Percentiles rank a stretch among this genome's conserved stretches.
Evolutionary conservation across 208 protist genomes (phyloP).

Genomic region (Leishmania aethiopica): DNA sequence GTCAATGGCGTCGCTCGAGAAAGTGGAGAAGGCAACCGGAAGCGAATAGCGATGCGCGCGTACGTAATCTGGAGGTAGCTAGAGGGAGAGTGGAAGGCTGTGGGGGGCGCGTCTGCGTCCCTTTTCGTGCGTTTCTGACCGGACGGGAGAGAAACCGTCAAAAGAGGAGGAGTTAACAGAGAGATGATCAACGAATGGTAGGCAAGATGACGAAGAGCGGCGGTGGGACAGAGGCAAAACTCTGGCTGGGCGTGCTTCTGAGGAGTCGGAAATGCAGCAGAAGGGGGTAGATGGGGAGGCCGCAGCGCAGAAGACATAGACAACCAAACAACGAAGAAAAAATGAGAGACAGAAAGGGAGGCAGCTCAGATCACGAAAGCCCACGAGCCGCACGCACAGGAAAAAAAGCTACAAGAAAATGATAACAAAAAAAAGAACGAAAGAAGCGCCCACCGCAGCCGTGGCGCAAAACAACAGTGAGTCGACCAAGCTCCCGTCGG

Average conservation of each 20-base stretch:
- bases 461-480: not conserved
- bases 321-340: not conserved
- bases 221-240: not conserved
- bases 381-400: not conserved
- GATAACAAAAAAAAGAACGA: not conserved
- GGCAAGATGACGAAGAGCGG: not conserved
- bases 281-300: not conserved
- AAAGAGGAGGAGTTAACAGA: not conserved
- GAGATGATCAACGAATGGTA: not conserved
- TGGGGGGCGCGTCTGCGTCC: not conserved
- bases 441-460: not conserved
- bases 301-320: not conserved
- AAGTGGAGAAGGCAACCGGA: constrained; percentile 3
- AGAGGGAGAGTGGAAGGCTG: not conserved
- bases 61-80: not conserved
- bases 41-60: not conserved
- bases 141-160: not conserved
- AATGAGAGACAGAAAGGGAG: not conserved
- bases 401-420: not conserved
- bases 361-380: not conserved
- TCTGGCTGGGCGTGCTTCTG: not conserved
- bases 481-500: not conserved
- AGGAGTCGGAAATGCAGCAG: not conserved
- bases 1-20: not conserved
- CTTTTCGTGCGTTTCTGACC: not conserved